Evolutionary conservation across 345 rosid species (phyloP), one percentile per base, ranked within the genome.

Genomic region (Populus deltoides): DNA sequence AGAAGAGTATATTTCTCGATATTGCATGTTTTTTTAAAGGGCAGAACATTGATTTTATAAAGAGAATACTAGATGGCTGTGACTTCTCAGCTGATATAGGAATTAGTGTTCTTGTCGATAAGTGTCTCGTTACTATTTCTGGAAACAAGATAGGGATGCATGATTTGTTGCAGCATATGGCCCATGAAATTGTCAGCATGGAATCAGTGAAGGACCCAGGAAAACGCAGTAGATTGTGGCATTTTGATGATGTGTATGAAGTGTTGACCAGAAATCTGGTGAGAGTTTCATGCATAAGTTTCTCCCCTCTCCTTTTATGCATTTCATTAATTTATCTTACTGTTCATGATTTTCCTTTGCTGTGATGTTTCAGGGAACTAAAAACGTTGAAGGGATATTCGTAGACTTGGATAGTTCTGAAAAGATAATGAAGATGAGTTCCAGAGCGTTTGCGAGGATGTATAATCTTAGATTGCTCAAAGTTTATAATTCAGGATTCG

Each of bases 1-100:
- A 66, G 17, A 71, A 79, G 71, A 29, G 72, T 4, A 79, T 83
- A 61, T 83, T 80, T 74, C 78, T 82, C 3, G 76, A 78, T 73
- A 38, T 81, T 36, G 81, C 84, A 12, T 78, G 81, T 33, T 82
- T 76, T 66, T 77, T 77, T 24, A 53, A 36, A n/a, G 63, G 53
- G 27, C 27, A 27, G 25, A 15, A 70, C 20, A 59, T 22, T 20
- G 41, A n/a, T 24, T 12, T 16, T 18, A 71, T 68, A 1, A 41
- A 39, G 29, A 55, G 29, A 55, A 68, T 70, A 59, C 70, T 80
- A 70, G 68, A 79, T 0, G 55, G 18, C 18, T 79, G 77, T 71
- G 7, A 31, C 31, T 74, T 74, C 4, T 39, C 13, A 24, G 47
- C 74, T 3, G 49, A 15, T 65, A 29, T 39, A 7, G 76, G 27